Conservation (phyloP, 1,284 basidiomycete genomes). For the Schizophyllum commune region DNA sequence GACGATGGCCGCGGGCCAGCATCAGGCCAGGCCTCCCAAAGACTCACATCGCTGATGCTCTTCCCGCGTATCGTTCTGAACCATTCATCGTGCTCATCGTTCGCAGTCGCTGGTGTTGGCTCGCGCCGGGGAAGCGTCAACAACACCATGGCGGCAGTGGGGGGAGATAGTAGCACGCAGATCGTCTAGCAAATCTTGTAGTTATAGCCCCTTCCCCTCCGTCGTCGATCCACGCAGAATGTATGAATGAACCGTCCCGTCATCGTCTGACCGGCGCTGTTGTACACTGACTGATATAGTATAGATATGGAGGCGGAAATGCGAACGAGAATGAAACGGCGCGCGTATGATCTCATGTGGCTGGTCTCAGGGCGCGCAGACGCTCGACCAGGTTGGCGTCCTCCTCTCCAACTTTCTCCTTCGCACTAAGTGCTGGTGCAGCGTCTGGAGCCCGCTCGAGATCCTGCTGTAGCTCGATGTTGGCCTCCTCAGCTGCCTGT, state of each 20-base stretch:
- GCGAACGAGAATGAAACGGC: not conserved
- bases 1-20: too few relatives aligned
- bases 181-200: not conserved
- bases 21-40: too few relatives aligned
- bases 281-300: not conserved
- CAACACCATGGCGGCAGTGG: not conserved
- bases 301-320: not conserved
- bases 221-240: not conserved
- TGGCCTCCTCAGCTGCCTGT: conserved; percentile 95
- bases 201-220: not conserved
- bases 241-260: not conserved
- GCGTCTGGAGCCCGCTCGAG: conserved; percentile 55
- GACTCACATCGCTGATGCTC: not conserved
- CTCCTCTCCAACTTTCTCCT: conserved; percentile 63
- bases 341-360: conserved; percentile 32
- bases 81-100: too few relatives aligned
- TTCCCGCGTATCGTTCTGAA: not conserved
- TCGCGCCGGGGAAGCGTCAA: too few relatives aligned
- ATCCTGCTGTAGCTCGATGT: conserved; percentile 92
- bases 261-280: not conserved
- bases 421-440: conserved; percentile 42
- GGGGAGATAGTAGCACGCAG: too few relatives aligned
- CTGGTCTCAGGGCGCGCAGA: conserved; percentile 74
- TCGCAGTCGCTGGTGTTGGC: too few relatives aligned
- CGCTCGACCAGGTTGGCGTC: conserved; percentile 78